phyloP scores from a whole-genome alignment of 2,329 filamentous ascomycete genomes.

The Talaromyces amestolkiae region DNA sequence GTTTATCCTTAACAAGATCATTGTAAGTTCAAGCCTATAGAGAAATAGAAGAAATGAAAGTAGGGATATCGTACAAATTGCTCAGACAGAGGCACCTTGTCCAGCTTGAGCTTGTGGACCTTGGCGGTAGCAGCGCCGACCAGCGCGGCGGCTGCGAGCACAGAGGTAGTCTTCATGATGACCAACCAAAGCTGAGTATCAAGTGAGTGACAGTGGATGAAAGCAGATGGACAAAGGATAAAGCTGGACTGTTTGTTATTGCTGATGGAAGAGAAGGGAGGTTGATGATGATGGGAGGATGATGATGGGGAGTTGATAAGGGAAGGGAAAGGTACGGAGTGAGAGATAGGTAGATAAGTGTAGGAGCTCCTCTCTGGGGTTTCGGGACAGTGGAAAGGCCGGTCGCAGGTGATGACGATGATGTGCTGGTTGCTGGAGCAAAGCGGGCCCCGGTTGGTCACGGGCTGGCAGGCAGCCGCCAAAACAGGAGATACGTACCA shows the following conservation, averaged over 20 bases:
- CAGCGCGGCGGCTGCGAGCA: slow-evolving; percentile 76
- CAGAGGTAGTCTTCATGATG: slow-evolving; percentile 79
- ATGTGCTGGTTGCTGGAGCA: slow-evolving; percentile 16
- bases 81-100: slow-evolving; percentile 90
- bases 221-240: slow-evolving; percentile 20
- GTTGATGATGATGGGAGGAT: slow-evolving; percentile 21
- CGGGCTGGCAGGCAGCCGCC: slow-evolving; percentile 9
- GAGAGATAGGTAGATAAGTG: neutral
- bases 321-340: slow-evolving; percentile 14
- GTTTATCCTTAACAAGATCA: slow-evolving; percentile 58
- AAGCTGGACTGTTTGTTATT: slow-evolving; percentile 17
- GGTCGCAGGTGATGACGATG: slow-evolving; percentile 25
- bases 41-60: neutral
- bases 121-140: slow-evolving; percentile 79
- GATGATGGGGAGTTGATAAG: slow-evolving; percentile 18
- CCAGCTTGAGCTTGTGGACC: slow-evolving; percentile 93
- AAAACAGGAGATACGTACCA: neutral
- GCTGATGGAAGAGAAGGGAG: slow-evolving; percentile 8
- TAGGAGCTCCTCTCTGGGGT: slow-evolving; percentile 14
- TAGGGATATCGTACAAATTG: slow-evolving; percentile 69
- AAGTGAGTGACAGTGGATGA: slow-evolving; percentile 16
- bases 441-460: slow-evolving; percentile 9
- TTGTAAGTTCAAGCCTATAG: neutral
- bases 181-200: slow-evolving; percentile 14
- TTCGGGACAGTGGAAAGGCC: slow-evolving; percentile 31